phyloP scores from a whole-genome alignment of 257 asterid genomes.

The Capsicum baccatum region DNA sequence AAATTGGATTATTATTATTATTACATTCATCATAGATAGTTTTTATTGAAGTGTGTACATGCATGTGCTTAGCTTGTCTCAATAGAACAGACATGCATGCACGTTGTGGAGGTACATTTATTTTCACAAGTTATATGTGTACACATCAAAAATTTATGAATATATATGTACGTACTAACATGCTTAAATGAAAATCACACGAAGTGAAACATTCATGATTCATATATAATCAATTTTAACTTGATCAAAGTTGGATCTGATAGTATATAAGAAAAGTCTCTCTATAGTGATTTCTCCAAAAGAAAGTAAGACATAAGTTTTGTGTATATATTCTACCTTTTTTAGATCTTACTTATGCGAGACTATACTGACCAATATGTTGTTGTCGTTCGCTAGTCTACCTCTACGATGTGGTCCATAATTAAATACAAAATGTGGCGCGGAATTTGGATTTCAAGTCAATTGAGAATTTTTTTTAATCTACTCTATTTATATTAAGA shows the following conservation, averaged over 20 bases:
- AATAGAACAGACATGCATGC: background rate
- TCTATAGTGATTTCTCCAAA: no score
- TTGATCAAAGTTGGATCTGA: background rate
- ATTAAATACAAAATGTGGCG: background rate
- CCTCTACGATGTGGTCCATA: background rate
- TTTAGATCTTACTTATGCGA: no score
- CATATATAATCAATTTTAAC: background rate
- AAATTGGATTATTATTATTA: background rate
- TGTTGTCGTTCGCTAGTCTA: background rate
- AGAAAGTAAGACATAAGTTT: no score
- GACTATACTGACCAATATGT: no score
- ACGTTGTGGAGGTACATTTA: background rate
- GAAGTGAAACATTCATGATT: background rate
- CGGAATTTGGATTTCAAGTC: background rate
- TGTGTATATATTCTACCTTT: no score
- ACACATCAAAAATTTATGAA: background rate
- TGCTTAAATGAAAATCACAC: background rate
- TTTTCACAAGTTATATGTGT: background rate
- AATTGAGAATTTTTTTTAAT: background rate
- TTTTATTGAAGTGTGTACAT: background rate
- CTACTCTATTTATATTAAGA: background rate
- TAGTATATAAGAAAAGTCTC: no score
- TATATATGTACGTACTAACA: background rate
- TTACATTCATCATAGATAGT: background rate
- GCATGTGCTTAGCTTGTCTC: constrained; percentile 53